These are phyloP conservation scores for Fusarium nisikadoi DNA, from an alignment of 2,329 filamentous ascomycete genomes.

Conservation along the genomic window DNA sequence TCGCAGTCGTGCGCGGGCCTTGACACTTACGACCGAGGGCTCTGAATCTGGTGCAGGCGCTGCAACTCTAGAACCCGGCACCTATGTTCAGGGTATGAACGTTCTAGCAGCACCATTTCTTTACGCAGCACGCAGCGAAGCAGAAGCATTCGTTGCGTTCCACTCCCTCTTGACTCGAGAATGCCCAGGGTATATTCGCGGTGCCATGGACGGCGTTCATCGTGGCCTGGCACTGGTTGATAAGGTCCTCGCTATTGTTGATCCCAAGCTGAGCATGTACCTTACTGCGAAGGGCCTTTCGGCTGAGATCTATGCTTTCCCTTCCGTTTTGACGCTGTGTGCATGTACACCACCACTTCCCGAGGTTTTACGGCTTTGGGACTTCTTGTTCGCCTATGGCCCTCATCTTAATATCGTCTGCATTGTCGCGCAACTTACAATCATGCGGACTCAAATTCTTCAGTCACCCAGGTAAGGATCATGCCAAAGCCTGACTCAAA, in stretches of 20 bases:
- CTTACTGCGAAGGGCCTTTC: constrained; percentile 87
- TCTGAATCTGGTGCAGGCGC: constrained; percentile 66
- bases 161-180: constrained; percentile 87
- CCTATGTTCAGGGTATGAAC: constrained; percentile 99
- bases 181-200: constrained; percentile 92
- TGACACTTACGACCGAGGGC: constrained; percentile 71
- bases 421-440: constrained; percentile 92
- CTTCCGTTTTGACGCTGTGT: constrained; percentile 91
- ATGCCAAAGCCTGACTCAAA: neutral
- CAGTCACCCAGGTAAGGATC: constrained; percentile 78
- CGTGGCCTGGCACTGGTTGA: constrained; percentile 91
- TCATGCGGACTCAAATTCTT: constrained; percentile 86
- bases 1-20: constrained; percentile 64
- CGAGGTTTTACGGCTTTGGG: constrained; percentile 93
- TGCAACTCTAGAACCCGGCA: constrained; percentile 73
- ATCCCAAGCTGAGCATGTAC: constrained; percentile 86
- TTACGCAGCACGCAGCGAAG: constrained; percentile 92
- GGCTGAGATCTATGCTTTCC: constrained; percentile 96
- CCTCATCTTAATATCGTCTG: constrained; percentile 95
- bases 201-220: constrained; percentile 97
- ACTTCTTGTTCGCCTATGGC: constrained; percentile 96
- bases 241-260: constrained; percentile 89
- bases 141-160: constrained; percentile 93
- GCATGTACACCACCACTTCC: constrained; percentile 95
- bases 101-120: constrained; percentile 95